Evolutionary conservation across 805 yeast genomes (phyloP), one percentile per base, ranked within the genome.

Genomic region (Candida peoriensis): DNA sequence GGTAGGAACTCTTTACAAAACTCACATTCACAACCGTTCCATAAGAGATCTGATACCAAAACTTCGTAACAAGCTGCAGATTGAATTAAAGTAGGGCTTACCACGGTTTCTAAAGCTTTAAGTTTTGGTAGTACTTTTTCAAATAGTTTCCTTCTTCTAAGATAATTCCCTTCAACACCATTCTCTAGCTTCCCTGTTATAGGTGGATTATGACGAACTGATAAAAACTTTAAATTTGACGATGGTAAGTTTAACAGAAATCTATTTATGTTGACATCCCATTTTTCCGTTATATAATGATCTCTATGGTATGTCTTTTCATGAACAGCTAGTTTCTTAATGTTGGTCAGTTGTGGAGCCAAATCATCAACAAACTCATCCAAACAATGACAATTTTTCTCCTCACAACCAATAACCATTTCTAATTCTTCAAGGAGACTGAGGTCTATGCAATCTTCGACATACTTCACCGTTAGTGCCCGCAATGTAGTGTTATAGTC

Each of bases 11-110:
- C 58, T 5, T 37, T 36, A 47, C 94, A 83, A 43, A 67, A 72
- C 1, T 44, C 41, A 51, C 94, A 83, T 24, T 67, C 68, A 54
- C 90, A 82, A 0, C 90, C 90, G 50, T 81, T 82, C 89, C 90
- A 83, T 17, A 83, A 54, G 33, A 83, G 43, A 42, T 79, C 82
- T 30, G 85, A 81, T 51, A 78, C 76, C 6, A 79, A 53, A 37
- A 78, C 79, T 44, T 83, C 94, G 52, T 81, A 83, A 41, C 85
- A 74, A 0, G 86, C 64, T 15, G 79, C 59, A 0, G 78, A 60
- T 37, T 77, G 75, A 42, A 83, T 53, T 35, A 80, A 63, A 5
- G 76, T 74, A 3, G 89, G 87, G 0, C 78, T 65, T 4, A 73
- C 58, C 11, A 83, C 50, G 2, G 63, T 61, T 30, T 70, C 58